These are phyloP conservation scores for Xylaria polymorpha DNA, from an alignment of 2,329 filamentous ascomycete species.

Conservation along the genomic window DNA sequence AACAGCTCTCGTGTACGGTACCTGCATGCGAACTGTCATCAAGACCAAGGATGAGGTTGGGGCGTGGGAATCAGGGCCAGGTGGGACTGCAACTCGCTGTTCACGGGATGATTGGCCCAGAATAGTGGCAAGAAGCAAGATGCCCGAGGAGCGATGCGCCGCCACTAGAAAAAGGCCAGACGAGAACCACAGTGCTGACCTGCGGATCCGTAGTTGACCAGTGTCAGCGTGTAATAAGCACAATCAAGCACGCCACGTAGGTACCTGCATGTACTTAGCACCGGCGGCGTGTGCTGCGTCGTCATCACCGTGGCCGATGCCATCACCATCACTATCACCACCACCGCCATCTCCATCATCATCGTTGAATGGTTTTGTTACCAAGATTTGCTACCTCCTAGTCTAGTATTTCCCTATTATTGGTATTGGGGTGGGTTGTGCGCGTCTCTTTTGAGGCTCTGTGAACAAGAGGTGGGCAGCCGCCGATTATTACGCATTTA, in stretches of 20 bases:
- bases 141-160: constrained; percentile 21
- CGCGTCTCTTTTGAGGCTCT: constrained; percentile 31
- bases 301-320: neutral
- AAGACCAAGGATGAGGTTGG: constrained; percentile 16
- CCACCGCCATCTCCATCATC: neutral
- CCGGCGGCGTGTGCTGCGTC: constrained; percentile 14
- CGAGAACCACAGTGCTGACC: constrained; percentile 8
- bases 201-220: constrained; percentile 5
- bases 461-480: constrained; percentile 3
- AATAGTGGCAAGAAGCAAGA: neutral
- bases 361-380: neutral
- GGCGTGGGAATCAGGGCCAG: neutral
- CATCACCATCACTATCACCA: constrained; percentile 1
- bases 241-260: neutral
- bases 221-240: constrained; percentile 18
- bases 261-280: constrained; percentile 1
- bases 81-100: constrained; percentile 3
- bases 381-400: neutral
- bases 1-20: constrained; percentile 24
- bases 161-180: constrained; percentile 5
- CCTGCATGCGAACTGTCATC: constrained; percentile 34
- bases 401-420: neutral
- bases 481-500: constrained; percentile 37
- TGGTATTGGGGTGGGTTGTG: constrained; percentile 6
- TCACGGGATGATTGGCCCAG: constrained; percentile 19